Conservation (phyloP, 805 yeast species). For the Suhomyces prunicola region DNA sequence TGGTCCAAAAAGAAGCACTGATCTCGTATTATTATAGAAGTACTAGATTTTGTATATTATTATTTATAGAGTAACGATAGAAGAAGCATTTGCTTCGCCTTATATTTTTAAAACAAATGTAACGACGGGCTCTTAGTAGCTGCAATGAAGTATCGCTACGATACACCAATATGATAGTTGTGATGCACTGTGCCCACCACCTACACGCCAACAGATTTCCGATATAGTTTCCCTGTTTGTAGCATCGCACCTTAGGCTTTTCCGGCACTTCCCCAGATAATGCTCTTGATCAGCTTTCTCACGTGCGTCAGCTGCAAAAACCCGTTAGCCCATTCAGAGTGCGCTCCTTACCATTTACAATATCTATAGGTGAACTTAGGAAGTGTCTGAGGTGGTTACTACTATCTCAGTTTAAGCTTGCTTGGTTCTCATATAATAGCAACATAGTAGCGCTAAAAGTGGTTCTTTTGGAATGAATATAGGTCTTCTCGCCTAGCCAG, state of each 20-base stretch:
- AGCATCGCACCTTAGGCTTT: not conserved
- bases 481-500: not conserved
- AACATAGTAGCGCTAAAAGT: not conserved
- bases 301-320: not conserved
- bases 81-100: not conserved
- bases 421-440: not conserved
- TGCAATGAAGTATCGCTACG: too few relatives aligned
- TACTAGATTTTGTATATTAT: not conserved
- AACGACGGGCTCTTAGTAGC: too few relatives aligned
- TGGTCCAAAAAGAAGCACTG: conserved; percentile 18
- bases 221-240: too few relatives aligned
- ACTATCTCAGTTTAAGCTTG: not conserved
- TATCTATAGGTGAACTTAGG: not conserved
- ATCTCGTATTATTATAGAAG: not conserved
- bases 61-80: conserved; percentile 2
- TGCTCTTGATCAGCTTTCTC: not conserved
- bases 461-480: not conserved
- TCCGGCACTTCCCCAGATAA: not conserved
- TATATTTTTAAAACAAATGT: not conserved
- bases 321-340: not conserved
- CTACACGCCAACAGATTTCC: too few relatives aligned
- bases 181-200: too few relatives aligned
- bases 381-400: not conserved
- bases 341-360: not conserved
- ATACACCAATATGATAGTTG: not conserved